Conservation (phyloP, 2,329 filamentous ascomycete genomes). For the Alternaria brassicicola region DNA sequence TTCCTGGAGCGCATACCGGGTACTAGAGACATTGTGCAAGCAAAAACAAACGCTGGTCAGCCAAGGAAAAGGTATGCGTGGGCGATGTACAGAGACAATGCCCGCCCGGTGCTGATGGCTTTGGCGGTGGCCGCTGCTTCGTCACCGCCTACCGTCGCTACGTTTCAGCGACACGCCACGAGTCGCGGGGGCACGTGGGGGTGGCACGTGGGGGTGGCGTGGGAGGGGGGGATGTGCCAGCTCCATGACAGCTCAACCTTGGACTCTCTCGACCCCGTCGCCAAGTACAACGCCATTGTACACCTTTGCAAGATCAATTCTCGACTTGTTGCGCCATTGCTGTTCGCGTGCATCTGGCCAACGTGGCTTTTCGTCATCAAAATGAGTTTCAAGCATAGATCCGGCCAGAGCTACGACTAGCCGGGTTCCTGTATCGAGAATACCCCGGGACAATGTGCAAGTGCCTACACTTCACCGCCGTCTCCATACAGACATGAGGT, state of each 20-base stretch:
- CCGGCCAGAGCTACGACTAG: not conserved
- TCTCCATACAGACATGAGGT: not conserved
- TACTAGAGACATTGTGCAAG: conserved; percentile 22
- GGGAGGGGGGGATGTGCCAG: no score
- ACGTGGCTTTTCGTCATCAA: not conserved
- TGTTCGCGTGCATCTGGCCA: not conserved
- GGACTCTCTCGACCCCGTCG: no score
- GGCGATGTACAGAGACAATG: not conserved
- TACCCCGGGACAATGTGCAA: not conserved
- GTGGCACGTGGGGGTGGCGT: no score
- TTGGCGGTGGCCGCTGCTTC: conserved; percentile 8
- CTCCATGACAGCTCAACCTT: not conserved
- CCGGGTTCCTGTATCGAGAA: not conserved
- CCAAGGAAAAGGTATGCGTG: not conserved
- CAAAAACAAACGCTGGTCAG: not conserved
- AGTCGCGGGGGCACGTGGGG: conserved; percentile 17
- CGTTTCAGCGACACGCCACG: conserved; percentile 9
- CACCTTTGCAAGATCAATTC: no score
- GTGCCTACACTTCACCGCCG: not conserved
- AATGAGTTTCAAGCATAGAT: not conserved
- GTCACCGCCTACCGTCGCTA: conserved; percentile 12
- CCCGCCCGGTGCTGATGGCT: conserved; percentile 34
- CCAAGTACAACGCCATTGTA: no score
- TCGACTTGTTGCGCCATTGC: no score
- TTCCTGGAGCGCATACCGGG: conserved; percentile 19